Base-by-base conservation (phyloP, 352 stramenopile genomes). In the Phytophthora kernoviae region DNA sequence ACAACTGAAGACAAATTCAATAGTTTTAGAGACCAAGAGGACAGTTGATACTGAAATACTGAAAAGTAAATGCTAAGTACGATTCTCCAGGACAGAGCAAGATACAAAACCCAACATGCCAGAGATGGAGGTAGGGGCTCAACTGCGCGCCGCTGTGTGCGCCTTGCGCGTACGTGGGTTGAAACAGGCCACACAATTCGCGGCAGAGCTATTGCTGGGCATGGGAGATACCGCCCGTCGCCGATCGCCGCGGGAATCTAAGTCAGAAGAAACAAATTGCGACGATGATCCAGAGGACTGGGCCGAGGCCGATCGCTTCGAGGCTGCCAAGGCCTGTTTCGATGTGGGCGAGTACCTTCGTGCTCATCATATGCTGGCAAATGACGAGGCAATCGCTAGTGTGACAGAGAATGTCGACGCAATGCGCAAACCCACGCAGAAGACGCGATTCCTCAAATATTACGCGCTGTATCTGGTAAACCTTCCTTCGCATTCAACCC, bases 271-370 rank as follows among this genome's bases (percentile, higher is more conserved):
- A 46, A 43, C 8, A 30, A 64, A 1, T 17, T 12, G 36, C 20
- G 26, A 42, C 32, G 61, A 68, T n/a, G 56, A 68, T 1, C 2
- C 17, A 14, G 58, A 63, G 9, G 37, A 62, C 21, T 68, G 43
- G 54, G 48, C 60, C 24, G 62, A 69, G 47, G 54, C 71, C 20
- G 75, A 79, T 50, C 73, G 73, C 36, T 87, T 88, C 46, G 80
- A 91, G 40, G 81, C 87, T 12, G 81, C 84, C 21, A 82, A 69
- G 49, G 75, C 81, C 24, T 90, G 68, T 21, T 87, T 94, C 41
- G 87, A 94, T 26, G 58, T 77, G 37, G 73, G 74, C 46, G 87
- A 95, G 65, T 94, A 88, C 42, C 55, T 91, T n/a, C 82, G 85
- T 22, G 81, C 81, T 11, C 69, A 91, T 51, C 73, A 93, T 27